Conservation (phyloP, 2,329 filamentous ascomycete genomes). For the Beauveria sp. region DNA sequence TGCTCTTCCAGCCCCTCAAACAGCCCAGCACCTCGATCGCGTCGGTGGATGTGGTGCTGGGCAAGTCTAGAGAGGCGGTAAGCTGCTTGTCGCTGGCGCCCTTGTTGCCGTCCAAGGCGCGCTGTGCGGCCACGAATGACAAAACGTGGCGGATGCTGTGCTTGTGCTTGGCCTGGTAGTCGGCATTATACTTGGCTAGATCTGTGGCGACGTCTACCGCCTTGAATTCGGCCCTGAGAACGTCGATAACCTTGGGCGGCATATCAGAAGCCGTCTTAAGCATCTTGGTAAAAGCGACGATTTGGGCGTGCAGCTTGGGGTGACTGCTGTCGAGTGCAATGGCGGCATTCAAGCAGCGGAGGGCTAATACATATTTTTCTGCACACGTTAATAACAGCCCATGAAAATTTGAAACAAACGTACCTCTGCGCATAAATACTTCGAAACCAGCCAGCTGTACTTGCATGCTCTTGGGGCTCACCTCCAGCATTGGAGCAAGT, state of each 20-base stretch:
- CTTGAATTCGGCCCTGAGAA: constrained; percentile 62
- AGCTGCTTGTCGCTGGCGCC: constrained; percentile 54
- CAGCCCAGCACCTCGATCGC: constrained; percentile 40
- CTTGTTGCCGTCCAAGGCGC: constrained; percentile 51
- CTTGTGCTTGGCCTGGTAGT: constrained; percentile 56
- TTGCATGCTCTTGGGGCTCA: constrained; percentile 71
- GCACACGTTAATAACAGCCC: constrained; percentile 11
- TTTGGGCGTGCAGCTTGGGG: constrained; percentile 68
- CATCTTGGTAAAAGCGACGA: constrained; percentile 59
- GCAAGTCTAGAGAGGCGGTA: constrained; percentile 46
- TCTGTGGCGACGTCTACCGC: constrained; percentile 46
- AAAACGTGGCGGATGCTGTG: constrained; percentile 55
- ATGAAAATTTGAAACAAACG: constrained; percentile 26
- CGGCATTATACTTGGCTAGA: constrained; percentile 57
- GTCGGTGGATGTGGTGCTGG: constrained; percentile 45
- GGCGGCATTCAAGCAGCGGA: constrained; percentile 76
- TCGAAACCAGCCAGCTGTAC: constrained; percentile 84
- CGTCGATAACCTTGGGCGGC: constrained; percentile 56
- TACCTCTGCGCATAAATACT: constrained; percentile 78
- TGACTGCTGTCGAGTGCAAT: constrained; percentile 60
- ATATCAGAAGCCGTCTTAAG: constrained; percentile 51
- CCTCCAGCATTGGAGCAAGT: constrained; percentile 71
- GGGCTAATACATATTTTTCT: constrained; percentile 83
- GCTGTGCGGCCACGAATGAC: constrained; percentile 53
- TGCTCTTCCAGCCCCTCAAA: constrained; percentile 43